Percentiles rank a stretch among this genome's conserved stretches.
Evolutionary conservation across 2,329 filamentous ascomycete genomes (phyloP).

Genomic region (Trichoderma lentiforme): DNA sequence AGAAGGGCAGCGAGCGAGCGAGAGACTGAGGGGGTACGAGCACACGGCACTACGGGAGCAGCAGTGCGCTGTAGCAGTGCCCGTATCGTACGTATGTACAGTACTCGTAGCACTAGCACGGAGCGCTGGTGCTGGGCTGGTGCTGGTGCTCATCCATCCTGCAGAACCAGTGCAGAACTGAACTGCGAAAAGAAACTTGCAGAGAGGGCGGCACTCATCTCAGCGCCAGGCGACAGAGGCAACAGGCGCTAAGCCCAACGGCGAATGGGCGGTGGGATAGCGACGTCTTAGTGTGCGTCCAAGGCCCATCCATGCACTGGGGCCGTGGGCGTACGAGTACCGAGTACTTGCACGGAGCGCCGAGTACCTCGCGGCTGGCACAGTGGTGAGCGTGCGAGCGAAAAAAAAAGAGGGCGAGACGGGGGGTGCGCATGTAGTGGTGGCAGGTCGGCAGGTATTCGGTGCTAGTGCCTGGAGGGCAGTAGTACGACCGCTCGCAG

Average conservation of each 20-base stretch:
- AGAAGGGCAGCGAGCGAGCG: background rate
- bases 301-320: slow-evolving; percentile 19
- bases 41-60: background rate
- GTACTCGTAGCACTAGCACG: background rate
- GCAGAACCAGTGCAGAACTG: background rate
- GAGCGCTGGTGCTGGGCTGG: background rate
- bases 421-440: slow-evolving; percentile 16
- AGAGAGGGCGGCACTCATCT: slow-evolving; percentile 9
- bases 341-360: background rate
- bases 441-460: background rate
- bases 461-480: background rate
- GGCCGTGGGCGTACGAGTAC: slow-evolving; percentile 17
- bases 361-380: background rate
- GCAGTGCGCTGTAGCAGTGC: background rate
- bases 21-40: background rate
- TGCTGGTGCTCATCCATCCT: background rate
- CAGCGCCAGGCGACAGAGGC: slow-evolving; percentile 15
- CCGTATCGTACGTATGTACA: background rate
- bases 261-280: slow-evolving; percentile 36
- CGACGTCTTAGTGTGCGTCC: slow-evolving; percentile 32
- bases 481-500: background rate
- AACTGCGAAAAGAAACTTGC: background rate
- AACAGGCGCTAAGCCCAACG: slow-evolving; percentile 35
- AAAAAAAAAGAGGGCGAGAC: background rate
- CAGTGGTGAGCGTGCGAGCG: background rate